A percentile compares a stretch with the other conserved stretches of the same genome.
Evolutionary conservation across 208 protist species (phyloP).

Genomic region (Wallacemonas sp.): DNA sequence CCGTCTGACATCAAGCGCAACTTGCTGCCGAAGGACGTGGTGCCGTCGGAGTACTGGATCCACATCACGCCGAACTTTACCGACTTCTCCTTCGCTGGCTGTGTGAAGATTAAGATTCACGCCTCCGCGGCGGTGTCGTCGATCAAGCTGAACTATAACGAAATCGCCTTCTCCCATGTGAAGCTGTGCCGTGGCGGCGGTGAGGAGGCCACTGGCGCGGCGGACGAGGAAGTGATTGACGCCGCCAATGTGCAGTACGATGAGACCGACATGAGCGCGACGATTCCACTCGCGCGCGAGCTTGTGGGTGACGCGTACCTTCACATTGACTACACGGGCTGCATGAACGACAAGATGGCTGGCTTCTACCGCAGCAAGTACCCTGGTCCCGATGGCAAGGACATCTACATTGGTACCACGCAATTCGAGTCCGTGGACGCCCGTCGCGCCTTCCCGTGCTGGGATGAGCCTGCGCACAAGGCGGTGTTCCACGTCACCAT

Average conservation of each 20-base stretch:
- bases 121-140: conserved; percentile 15
- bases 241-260: conserved; percentile 27
- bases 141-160: conserved; percentile 68
- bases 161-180: conserved; percentile 46
- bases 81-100: conserved; percentile 53
- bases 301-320: neutral
- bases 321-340: conserved; percentile 81
- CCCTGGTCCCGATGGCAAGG: conserved; percentile 22
- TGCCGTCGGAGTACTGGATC: conserved; percentile 60
- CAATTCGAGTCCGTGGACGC: conserved; percentile 95
- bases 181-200: conserved; percentile 12
- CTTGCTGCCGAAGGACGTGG: conserved; percentile 47
- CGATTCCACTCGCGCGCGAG: conserved; percentile 28
- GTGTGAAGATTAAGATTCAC: conserved; percentile 55
- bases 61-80: conserved; percentile 57
- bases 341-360: conserved; percentile 91
- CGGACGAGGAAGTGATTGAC: neutral
- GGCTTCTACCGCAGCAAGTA: conserved; percentile 95
- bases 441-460: conserved; percentile 93
- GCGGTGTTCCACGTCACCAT: conserved; percentile 93
- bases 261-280: conserved; percentile 29
- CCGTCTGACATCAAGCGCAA: conserved; percentile 23
- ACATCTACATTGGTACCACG: conserved; percentile 73
- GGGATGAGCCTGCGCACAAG: conserved; percentile 95
- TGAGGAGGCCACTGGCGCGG: neutral